These are phyloP conservation scores for Populus nigra DNA, from an alignment of 345 rosid genomes.

Conservation along the genomic window DNA sequence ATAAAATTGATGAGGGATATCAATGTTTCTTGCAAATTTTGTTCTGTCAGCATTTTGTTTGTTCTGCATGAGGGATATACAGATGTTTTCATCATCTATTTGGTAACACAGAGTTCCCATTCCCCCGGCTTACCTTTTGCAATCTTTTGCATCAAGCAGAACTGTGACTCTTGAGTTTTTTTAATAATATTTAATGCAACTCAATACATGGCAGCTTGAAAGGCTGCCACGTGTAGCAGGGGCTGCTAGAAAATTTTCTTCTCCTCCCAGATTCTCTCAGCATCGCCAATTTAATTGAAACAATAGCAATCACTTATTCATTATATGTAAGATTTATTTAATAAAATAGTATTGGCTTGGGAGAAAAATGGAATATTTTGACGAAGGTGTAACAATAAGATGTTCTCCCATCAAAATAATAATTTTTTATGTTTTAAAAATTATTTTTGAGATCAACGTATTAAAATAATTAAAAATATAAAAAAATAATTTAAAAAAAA, in stretches of 20 bases:
- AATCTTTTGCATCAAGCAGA: background rate
- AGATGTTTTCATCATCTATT: background rate
- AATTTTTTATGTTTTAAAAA: no score
- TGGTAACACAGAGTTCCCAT: background rate
- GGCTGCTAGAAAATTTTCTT: no score
- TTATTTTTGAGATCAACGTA: no score
- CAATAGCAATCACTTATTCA: background rate
- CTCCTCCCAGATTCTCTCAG: background rate
- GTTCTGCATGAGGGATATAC: background rate
- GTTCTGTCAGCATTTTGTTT: background rate
- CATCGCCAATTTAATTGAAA: background rate
- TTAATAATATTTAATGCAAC: no score
- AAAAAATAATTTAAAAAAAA: no score
- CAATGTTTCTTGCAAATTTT: background rate
- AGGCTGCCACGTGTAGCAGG: no score
- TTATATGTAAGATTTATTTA: no score
- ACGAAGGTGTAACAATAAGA: background rate
- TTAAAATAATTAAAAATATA: no score
- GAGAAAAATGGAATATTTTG: background rate
- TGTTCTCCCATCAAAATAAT: background rate
- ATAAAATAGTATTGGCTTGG: no score
- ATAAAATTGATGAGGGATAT: background rate
- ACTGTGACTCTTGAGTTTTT: background rate
- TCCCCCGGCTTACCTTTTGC: background rate
- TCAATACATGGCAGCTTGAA: no score